Base-by-base conservation (phyloP, 345 rosid genomes). In the Linum lewisii region DNA sequence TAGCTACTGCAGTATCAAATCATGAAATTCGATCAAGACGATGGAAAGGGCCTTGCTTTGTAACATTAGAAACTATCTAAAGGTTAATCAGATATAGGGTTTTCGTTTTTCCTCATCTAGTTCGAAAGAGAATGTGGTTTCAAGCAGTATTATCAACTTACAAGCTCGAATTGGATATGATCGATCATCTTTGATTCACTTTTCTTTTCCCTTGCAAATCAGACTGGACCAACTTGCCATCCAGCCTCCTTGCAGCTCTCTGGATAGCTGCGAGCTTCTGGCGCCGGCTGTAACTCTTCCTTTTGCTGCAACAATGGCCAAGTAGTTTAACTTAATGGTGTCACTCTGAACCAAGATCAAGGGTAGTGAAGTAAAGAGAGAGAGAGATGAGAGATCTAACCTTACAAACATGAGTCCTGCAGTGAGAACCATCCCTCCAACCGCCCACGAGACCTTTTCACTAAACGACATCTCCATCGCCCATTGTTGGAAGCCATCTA, bases 391-490 rank as follows among this genome's bases (percentile, higher is more conserved):
- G 49, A 10, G 25, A 14, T 65, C 70, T 64, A 37, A 87, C 95
- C 84, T 90, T 59, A 80, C 63, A 69, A 87, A 77, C 62, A 85
- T 42, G 26, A 85, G 69, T 22, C 93, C 92, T 37, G 83, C 82
- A 20, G 87, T 78, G 25, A 81, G 84, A 69, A 84, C 93, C 82
- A 87, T 70, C 61, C 88, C 93, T 63, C 96, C 95, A 29, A 90
- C 77, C 13, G 90, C 97, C 81, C 96, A 77, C 26, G 81, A 84
- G 63, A 87, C 78, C 49, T 72, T 84, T 63, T 80, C 86, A 36
- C 49, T 72, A 45, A 68, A 69, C 14, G 79, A 53, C 74, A 77
- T 74, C 63, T 74, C 84, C 64, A 61, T 69, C 57, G 79, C 61
- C 89, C 84, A 69, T 69, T 77, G 79, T 61, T 57, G 76, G 63